These are phyloP conservation scores for Dicorynia guianensis DNA, from an alignment of 306 rosid genomes.

Conservation along the genomic window DNA sequence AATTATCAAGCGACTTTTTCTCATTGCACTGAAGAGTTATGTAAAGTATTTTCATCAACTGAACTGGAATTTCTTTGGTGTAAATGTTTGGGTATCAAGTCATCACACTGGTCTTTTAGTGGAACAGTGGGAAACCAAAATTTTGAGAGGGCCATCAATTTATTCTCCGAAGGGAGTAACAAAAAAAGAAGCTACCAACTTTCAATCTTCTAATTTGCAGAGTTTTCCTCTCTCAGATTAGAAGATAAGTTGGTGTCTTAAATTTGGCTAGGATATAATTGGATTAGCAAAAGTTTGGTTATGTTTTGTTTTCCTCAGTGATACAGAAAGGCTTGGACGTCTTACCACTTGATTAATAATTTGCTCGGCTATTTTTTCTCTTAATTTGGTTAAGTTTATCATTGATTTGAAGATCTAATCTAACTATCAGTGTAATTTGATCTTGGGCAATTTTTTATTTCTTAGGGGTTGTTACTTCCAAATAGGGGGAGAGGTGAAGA, in stretches of 20 bases:
- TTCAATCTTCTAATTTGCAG: not conserved
- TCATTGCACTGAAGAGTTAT: slow-evolving; percentile 9
- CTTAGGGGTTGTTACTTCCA: slow-evolving; percentile 90
- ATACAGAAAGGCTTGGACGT: not conserved
- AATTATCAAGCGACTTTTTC: slow-evolving; percentile 6
- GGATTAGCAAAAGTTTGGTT: not conserved
- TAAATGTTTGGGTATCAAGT: slow-evolving; percentile 8
- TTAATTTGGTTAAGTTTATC: slow-evolving; percentile 17
- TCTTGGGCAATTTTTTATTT: slow-evolving; percentile 40
- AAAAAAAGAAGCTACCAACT: not conserved
- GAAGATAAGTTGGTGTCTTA: not conserved
- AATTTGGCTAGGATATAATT: not conserved
- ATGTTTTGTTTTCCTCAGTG: slow-evolving; percentile 12
- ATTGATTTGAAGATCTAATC: not conserved
- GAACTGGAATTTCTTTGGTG: slow-evolving; percentile 1
- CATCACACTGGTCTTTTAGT: not conserved
- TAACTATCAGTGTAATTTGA: slow-evolving; percentile 34
- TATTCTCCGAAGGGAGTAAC: not conserved
- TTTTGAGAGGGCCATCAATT: not conserved
- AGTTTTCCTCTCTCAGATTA: not conserved
- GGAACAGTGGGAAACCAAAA: not conserved
- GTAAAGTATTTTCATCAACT: slow-evolving; percentile 7
- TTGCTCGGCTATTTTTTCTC: slow-evolving; percentile 19
- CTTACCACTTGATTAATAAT: not conserved
- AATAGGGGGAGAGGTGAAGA: slow-evolving; percentile 67